phyloP scores from a whole-genome alignment of 1,139 yeast genomes.

The Meyerozyma carpophila region DNA sequence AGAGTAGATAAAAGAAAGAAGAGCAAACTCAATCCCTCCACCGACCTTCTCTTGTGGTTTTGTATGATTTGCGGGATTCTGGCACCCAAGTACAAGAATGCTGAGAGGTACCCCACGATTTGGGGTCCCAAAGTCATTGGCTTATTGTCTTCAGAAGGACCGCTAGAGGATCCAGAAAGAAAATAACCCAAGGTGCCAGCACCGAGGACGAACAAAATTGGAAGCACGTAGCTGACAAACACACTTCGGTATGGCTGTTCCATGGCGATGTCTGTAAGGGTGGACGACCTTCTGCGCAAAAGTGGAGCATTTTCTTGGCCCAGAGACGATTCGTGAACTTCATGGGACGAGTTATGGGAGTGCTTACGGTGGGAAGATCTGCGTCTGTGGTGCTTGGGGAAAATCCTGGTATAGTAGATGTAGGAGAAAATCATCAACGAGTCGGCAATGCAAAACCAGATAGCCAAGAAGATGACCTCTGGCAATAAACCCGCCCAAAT shows the following conservation, averaged over 20 bases:
- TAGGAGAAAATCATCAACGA: conserved; percentile 57
- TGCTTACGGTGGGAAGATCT: conserved; percentile 3
- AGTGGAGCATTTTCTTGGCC: conserved; percentile 11
- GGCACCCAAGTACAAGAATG: conserved; percentile 67
- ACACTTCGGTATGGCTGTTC: conserved; percentile 41
- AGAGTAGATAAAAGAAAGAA: conserved; percentile 71
- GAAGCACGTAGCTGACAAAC: conserved; percentile 51
- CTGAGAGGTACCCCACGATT: conserved; percentile 66
- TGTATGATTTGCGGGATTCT: conserved; percentile 76
- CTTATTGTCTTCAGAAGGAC: conserved; percentile 10
- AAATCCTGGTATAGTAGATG: conserved; percentile 46
- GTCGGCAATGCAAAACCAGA: conserved; percentile 75
- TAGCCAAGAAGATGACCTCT: conserved; percentile 62
- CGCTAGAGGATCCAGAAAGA: conserved; percentile 32
- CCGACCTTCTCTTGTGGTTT: conserved; percentile 63
- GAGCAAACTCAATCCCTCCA: conserved; percentile 67
- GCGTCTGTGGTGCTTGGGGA: conserved; percentile 28
- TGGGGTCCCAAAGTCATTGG: conserved; percentile 55
- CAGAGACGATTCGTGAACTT: conserved; percentile 1
- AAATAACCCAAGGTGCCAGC: conserved; percentile 66
- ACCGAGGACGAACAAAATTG: conserved; percentile 56
- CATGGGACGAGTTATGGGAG: conserved; percentile 5
- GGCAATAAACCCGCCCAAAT: conserved; percentile 69
- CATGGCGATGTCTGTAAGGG: conserved; percentile 40
- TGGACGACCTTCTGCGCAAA: conserved; percentile 38